phyloP scores from a whole-genome alignment of 805 yeast species.

The Saturnispora galanensis region DNA sequence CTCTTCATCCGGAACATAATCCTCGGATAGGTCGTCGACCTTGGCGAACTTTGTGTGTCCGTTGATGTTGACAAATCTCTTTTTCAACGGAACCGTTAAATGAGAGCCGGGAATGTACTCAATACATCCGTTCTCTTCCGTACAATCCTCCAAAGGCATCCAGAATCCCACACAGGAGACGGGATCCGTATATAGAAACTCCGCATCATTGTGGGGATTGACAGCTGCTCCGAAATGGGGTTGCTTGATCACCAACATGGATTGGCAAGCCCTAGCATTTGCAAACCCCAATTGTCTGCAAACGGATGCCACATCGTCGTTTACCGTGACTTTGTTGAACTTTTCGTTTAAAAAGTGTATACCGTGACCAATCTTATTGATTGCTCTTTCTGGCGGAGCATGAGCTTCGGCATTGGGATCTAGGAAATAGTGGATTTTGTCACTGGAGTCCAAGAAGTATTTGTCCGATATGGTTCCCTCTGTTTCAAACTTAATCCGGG shows the following conservation, averaged over 20 bases:
- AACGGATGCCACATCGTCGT: slow-evolving; percentile 38
- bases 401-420: slow-evolving; percentile 55
- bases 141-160: slow-evolving; percentile 74
- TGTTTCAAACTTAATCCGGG: slow-evolving; percentile 63
- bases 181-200: slow-evolving; percentile 63
- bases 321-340: slow-evolving; percentile 44
- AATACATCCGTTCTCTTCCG: slow-evolving; percentile 55
- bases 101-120: slow-evolving; percentile 66
- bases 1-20: slow-evolving; percentile 17
- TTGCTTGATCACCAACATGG: slow-evolving; percentile 74
- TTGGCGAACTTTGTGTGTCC: slow-evolving; percentile 50
- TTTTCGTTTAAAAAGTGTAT: slow-evolving; percentile 46
- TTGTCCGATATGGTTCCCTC: slow-evolving; percentile 53
- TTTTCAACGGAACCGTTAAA: slow-evolving; percentile 41
- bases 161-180: slow-evolving; percentile 68
- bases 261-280: slow-evolving; percentile 66
- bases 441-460: slow-evolving; percentile 60
- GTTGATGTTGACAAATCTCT: slow-evolving; percentile 51
- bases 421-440: slow-evolving; percentile 59
- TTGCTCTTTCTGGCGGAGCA: slow-evolving; percentile 41
- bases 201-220: slow-evolving; percentile 70
- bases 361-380: slow-evolving; percentile 77
- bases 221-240: slow-evolving; percentile 66
- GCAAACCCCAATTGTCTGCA: slow-evolving; percentile 42
- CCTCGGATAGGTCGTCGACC: slow-evolving; percentile 15